Base-by-base conservation (phyloP, 495 filamentous ascomycete species). In the Penicillium subrubescens region DNA sequence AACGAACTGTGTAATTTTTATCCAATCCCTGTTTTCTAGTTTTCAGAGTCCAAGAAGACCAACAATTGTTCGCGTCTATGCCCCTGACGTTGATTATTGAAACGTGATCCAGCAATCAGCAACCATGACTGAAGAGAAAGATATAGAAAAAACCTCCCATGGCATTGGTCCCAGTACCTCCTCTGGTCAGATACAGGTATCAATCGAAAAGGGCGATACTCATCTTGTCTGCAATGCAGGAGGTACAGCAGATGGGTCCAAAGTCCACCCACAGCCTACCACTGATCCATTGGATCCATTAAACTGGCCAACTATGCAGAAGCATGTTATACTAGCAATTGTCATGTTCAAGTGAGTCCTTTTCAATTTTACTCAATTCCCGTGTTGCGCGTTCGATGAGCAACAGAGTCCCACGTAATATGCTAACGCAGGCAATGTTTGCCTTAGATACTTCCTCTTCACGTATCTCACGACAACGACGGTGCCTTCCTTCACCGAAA, bases 381-480 rank as follows among this genome's bases (percentile, higher is more conserved):
- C 2, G 35, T 37, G 2, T 0, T 23, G 2, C 14, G 25, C 21
- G 19, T 19, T 12, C 8, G 10, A 23, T 12, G 10, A 2, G 8
- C 12, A 8, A 31, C 6, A 52, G 12, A 31, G 7, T 1, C 14
- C 23, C 7, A 3, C 10, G 3, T 31, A 29, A 23, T 23, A 12
- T 39, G 11, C 37, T 50, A 23, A 46, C 25, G 14, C 19, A 5
- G 10, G 35, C 2, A 12, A 1, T 48, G 17, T 31, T 61, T 8
- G 14, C 5, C n/a, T 17, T 41, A 86, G 83, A 73, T 88, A 89
- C 69, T 88, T 87, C 69, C 77, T 88, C 57, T 87, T 88, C 73
- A 89, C 87, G 12, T 89, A 88, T 70, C 80, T 87, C 52, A 88
- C 86, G 5, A 88, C 87, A 0, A 86, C 83, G 3, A 86, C 87